Conservation (phyloP, 2,329 filamentous ascomycete genomes). For the Diaporthe sp. region DNA sequence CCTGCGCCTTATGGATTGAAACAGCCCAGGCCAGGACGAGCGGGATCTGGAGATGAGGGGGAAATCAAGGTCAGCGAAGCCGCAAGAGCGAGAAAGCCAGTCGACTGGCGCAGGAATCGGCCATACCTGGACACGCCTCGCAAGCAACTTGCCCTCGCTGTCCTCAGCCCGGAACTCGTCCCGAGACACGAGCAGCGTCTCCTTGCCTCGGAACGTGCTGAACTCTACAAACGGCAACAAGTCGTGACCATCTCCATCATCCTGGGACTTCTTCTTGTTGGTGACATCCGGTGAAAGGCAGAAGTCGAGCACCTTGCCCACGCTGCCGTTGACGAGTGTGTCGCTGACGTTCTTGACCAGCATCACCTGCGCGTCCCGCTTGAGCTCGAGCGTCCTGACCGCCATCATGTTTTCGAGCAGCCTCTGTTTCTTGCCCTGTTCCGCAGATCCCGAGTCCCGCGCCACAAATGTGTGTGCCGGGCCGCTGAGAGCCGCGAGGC, state of each 20-base stretch:
- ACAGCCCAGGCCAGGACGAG: constrained; percentile 40
- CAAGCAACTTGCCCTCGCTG: constrained; percentile 36
- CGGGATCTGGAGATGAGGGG: constrained; percentile 19
- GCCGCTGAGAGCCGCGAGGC: constrained; percentile 74
- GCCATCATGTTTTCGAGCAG: constrained; percentile 80
- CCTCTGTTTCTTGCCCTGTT: constrained; percentile 71
- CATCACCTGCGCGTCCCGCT: constrained; percentile 84
- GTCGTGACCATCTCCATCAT: background rate
- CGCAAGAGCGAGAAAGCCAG: no score
- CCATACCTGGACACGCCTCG: constrained; percentile 37
- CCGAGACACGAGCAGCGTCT: constrained; percentile 28
- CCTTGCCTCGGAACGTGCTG: constrained; percentile 30
- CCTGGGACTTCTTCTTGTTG: background rate
- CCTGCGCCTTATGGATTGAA: constrained; percentile 42
- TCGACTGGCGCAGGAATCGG: no score
- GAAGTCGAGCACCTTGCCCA: constrained; percentile 80
- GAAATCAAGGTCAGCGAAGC: background rate
- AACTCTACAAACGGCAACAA: constrained; percentile 37
- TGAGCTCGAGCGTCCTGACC: constrained; percentile 73
- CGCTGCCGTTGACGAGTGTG: constrained; percentile 79
- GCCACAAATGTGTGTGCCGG: constrained; percentile 71
- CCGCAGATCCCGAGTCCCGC: constrained; percentile 69
- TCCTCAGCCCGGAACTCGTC: constrained; percentile 40
- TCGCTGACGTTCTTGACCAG: constrained; percentile 85
- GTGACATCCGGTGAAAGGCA: background rate